Conservation (phyloP, 352 stramenopile species). For the Phytophthora sojae region DNA sequence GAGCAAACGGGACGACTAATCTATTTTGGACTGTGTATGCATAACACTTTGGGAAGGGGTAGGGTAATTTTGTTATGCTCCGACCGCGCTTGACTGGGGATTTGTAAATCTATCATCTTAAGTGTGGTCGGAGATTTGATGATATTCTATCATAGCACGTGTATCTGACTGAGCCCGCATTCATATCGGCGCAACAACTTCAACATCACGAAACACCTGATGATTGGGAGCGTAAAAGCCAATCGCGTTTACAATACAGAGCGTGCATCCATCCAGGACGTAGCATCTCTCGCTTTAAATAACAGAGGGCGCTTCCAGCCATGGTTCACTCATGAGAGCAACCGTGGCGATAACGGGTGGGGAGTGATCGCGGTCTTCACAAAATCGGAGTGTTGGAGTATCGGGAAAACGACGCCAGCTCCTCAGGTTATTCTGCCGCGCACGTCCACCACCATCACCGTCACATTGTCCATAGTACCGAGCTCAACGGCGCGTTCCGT, state of each 20-base stretch:
- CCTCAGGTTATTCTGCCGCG: constrained; percentile 40
- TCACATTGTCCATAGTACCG: constrained; percentile 82
- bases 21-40: no score
- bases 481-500: constrained; percentile 72
- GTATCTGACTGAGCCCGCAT: no score
- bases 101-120: no score
- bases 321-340: constrained; percentile 14
- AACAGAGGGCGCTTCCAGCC: constrained; percentile 27
- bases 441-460: constrained; percentile 76
- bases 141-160: no score
- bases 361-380: constrained; percentile 4
- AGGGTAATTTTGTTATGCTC: no score
- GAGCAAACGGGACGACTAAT: no score
- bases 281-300: constrained; percentile 41
- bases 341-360: constrained; percentile 7
- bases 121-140: no score
- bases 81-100: no score
- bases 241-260: constrained; percentile 34
- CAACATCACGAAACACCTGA: neutral
- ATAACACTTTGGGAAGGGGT: no score
- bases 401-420: neutral
- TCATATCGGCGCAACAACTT: constrained; percentile 1
- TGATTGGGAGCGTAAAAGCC: constrained; percentile 4
- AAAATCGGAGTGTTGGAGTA: constrained; percentile 18
- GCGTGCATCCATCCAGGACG: constrained; percentile 15